Percentiles rank a stretch among this genome's conserved stretches.
These are phyloP conservation scores for Dactylorhiza incarnata DNA, from an alignment of 106 monocot genomes.

Conservation along the genomic window DNA sequence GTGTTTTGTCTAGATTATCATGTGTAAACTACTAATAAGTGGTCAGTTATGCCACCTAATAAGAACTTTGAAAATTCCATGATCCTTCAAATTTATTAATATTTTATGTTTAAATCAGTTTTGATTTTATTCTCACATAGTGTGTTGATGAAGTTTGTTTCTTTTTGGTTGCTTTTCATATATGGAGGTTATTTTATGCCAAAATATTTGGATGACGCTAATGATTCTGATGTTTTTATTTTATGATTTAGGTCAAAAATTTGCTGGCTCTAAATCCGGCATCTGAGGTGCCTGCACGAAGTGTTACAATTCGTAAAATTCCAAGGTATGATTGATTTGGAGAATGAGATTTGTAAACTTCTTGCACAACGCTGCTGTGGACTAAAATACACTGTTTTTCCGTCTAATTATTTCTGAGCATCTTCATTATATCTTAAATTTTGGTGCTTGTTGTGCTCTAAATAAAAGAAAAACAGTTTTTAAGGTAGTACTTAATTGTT, in stretches of 20 bases:
- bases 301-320: constrained; percentile 90
- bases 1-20: too few species aligned
- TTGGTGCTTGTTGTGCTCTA: neutral
- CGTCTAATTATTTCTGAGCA: neutral
- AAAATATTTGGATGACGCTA: neutral
- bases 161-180: neutral
- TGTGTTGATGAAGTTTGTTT: neutral
- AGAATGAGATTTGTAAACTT: neutral
- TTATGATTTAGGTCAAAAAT: constrained; percentile 71
- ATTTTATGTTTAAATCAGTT: too few species aligned
- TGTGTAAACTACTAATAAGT: too few species aligned
- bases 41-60: too few species aligned
- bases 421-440: neutral
- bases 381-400: neutral
- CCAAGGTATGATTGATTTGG: constrained; percentile 45
- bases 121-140: too few species aligned
- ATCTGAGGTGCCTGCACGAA: constrained; percentile 68
- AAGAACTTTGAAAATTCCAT: too few species aligned
- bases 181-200: neutral
- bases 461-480: neutral
- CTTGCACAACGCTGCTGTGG: neutral
- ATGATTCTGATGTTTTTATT: neutral
- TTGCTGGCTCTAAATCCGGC: constrained; percentile 52
- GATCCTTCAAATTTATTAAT: too few species aligned
- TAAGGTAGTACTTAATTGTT: neutral